Evolutionary conservation across 768 basidiomycete species (phyloP).

Genomic region (Leccinum arenicola): DNA sequence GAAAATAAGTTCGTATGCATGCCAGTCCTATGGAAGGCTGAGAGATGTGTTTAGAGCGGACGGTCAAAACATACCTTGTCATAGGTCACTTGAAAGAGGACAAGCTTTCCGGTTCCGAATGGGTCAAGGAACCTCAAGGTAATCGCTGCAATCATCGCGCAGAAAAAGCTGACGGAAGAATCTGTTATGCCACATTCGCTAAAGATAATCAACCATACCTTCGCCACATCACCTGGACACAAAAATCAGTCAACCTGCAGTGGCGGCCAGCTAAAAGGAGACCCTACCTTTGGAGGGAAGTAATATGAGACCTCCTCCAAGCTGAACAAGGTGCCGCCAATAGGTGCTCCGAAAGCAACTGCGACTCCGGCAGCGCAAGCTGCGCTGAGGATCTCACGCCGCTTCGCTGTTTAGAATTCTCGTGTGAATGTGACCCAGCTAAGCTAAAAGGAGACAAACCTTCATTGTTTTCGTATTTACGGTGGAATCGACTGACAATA

Average conservation of each 20-base stretch:
- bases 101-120: constrained; percentile 92
- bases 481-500: constrained; percentile 80
- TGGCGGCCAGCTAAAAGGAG: background rate
- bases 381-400: constrained; percentile 92
- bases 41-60: background rate
- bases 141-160: constrained; percentile 96
- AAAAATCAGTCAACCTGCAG: constrained; percentile 2
- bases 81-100: constrained; percentile 89
- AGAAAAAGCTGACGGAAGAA: constrained; percentile 77
- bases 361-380: constrained; percentile 97
- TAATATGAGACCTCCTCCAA: constrained; percentile 96
- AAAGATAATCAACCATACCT: constrained; percentile 48
- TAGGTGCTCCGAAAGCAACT: constrained; percentile 95
- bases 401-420: constrained; percentile 58
- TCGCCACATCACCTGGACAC: constrained; percentile 83
- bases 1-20: constrained; percentile 81
- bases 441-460: constrained; percentile 41
- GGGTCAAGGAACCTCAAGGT: constrained; percentile 92
- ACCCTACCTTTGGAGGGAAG: constrained; percentile 83
- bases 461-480: constrained; percentile 95
- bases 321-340: constrained; percentile 90
- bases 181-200: background rate
- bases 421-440: background rate
- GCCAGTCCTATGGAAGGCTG: constrained; percentile 71
- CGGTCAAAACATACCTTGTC: constrained; percentile 52